Percentiles rank a stretch among this genome's conserved stretches.
Evolutionary conservation across 345 rosid species (phyloP).

Genomic region (Leavenworthia alabamica): DNA sequence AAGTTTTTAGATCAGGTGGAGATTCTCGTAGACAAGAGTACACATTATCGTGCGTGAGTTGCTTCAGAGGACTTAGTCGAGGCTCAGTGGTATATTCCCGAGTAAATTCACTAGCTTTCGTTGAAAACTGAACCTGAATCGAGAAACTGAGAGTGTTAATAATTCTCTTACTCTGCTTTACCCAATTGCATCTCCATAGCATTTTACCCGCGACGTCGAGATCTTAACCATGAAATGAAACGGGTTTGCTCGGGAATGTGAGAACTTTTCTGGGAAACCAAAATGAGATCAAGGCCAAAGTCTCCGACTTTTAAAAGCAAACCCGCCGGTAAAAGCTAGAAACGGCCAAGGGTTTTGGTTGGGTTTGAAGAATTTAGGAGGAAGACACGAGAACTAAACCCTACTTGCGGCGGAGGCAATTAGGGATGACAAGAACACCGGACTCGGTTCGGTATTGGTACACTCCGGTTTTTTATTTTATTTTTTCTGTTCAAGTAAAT

Average conservation of each 20-base stretch:
- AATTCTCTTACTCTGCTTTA: conserved; percentile 25
- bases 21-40: conserved; percentile 39
- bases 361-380: background rate
- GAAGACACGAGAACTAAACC: background rate
- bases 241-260: background rate
- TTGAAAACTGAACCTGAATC: conserved; percentile 9
- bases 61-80: background rate
- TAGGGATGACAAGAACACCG: conserved; percentile 2
- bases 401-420: conserved; percentile 14
- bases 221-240: conserved; percentile 27
- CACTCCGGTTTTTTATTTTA: conserved; percentile 17
- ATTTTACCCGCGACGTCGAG: conserved; percentile 19
- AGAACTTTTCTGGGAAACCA: background rate
- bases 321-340: background rate
- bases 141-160: conserved; percentile 21
- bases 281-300: background rate
- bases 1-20: conserved; percentile 51
- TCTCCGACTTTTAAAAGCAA: background rate
- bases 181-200: conserved; percentile 40
- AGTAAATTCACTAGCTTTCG: background rate
- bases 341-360: conserved; percentile 16
- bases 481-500: too few species aligned
- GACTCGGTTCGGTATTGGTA: conserved; percentile 5
- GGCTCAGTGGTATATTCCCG: background rate
- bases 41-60: conserved; percentile 43